Base-by-base conservation (phyloP, 129 eudicot genomes). In the Lactuca saligna region DNA sequence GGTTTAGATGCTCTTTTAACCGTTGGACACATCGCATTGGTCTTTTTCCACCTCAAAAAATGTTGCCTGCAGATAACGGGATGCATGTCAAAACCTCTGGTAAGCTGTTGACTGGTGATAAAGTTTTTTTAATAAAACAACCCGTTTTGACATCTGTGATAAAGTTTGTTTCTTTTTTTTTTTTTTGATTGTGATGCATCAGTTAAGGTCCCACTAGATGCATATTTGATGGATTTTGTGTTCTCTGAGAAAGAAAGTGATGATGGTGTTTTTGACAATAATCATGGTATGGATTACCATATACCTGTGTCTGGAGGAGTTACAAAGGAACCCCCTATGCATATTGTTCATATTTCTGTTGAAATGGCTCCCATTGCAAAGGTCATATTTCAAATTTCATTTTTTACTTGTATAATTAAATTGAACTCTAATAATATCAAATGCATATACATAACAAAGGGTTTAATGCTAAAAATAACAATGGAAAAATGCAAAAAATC, bases 281-380 rank as follows among this genome's bases (percentile, higher is more conserved):
- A 94, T 49, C 76, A 83, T 71, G 89, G 96, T 33, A 90, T 83
- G 96, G 99, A 94, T 67, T 94, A 94, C 68, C 99, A 94, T 71
- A 75, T 90, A 65, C 99, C 99, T 10, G 97, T 94, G 25, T 82
- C 71, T 58, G 96, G 99, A 20, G 97, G 96, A 77, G 80, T 94
- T 58, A 73, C 75, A 15, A 89, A 83, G 65, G 99, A 94, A 88
- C 91, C 97, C 41, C 97, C 99, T 0, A 85, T 90, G 99, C 97
- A 94, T 64, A 90, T 94, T 76, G 99, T 94, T 15, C 97, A 94
- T 75, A 83, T 94, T 74, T 77, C 96, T 51, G 96, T 94, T 76
- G 99, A 94, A 87, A 89, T 94, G 99, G 99, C 99, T 55, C 99
- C 99, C 53, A 94, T 94, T 71, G 99, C 99, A n/a, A 94, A 94